Evolutionary conservation across 176 grass and related monocot genomes (phyloP).

Genomic region (Ampelocalamus luodianensis): DNA sequence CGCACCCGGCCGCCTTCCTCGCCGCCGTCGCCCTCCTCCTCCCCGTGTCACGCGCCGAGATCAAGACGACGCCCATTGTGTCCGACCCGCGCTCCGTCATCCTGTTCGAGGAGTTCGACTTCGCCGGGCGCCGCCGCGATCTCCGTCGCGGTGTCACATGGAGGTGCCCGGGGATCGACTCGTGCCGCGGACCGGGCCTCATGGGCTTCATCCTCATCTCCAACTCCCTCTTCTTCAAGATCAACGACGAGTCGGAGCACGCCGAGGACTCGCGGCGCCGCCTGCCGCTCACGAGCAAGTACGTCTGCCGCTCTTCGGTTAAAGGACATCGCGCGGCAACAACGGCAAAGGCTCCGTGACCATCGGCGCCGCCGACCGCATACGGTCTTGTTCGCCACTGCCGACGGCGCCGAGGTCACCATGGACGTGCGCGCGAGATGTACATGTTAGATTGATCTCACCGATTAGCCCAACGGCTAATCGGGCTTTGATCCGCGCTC

Average conservation of each 20-base stretch:
- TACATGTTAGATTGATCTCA: no score
- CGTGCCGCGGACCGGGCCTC: conserved; percentile 21
- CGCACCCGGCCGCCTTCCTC: conserved; percentile 22
- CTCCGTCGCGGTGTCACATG: conserved; percentile 46
- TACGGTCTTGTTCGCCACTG: conserved; percentile 68
- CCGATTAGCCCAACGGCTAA: no score
- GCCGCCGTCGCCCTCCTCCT: background rate
- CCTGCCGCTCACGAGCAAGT: conserved; percentile 65
- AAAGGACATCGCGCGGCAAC: conserved; percentile 47
- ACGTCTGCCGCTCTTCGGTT: conserved; percentile 47
- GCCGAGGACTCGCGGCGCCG: conserved; percentile 49
- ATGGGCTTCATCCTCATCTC: conserved; percentile 82
- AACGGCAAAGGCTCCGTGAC: conserved; percentile 26
- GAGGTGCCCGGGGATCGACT: conserved; percentile 32
- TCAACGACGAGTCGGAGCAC: conserved; percentile 69
- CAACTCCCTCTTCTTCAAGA: conserved; percentile 47
- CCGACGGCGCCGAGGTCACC: conserved; percentile 56
- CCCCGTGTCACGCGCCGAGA: conserved; percentile 49
- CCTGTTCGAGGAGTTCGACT: conserved; percentile 85
- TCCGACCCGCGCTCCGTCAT: conserved; percentile 55
- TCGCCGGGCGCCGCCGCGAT: conserved; percentile 47
- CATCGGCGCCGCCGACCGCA: conserved; percentile 53
- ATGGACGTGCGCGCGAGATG: conserved; percentile 75
- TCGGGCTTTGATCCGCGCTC: no score
- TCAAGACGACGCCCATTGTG: conserved; percentile 59